Conservation (phyloP, 768 basidiomycete species). For the Tricholoma saponaceum region DNA sequence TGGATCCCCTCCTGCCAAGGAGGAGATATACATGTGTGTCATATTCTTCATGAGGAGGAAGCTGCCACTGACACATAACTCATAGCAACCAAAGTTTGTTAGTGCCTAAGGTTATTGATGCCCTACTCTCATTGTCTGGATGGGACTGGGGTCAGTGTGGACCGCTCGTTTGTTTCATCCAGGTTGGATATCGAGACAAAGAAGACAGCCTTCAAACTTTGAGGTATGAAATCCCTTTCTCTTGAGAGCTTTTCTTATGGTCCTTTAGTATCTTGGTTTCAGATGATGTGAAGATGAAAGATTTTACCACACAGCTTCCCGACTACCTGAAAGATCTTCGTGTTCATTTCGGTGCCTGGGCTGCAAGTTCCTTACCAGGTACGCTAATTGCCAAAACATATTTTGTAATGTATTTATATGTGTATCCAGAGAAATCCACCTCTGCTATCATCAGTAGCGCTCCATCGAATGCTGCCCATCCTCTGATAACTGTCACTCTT, state of each 20-base stretch:
- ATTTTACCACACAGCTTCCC: background rate
- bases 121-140: no score
- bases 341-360: background rate
- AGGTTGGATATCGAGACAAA: background rate
- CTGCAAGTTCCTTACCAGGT: background rate
- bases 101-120: no score
- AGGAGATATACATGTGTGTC: background rate
- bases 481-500: background rate
- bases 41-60: background rate
- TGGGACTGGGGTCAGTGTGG: no score
- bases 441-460: no score
- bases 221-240: background rate
- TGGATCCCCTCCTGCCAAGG: background rate
- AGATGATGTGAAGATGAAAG: background rate
- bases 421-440: background rate
- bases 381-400: background rate
- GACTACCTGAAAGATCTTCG: background rate
- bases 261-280: no score
- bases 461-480: no score
- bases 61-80: background rate
- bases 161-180: background rate
- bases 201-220: background rate
- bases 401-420: background rate
- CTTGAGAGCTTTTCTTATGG: no score
- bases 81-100: background rate